A percentile compares a stretch with the other conserved stretches of the same genome.
These are phyloP conservation scores for Aphanocladium album DNA, from an alignment of 2,329 filamentous ascomycete genomes.

Conservation along the genomic window DNA sequence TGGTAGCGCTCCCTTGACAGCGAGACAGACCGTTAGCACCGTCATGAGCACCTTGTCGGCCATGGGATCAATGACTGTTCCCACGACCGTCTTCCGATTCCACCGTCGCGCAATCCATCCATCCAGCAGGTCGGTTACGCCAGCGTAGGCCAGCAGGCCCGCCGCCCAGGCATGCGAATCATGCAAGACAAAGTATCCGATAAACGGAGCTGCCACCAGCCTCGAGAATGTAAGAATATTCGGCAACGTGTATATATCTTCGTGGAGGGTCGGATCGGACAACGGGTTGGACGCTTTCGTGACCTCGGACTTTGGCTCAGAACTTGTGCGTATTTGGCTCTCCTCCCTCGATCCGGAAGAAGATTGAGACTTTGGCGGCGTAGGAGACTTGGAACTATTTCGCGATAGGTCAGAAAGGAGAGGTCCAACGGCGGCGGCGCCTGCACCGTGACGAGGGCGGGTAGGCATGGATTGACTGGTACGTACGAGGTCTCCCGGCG, in stretches of 20 bases:
- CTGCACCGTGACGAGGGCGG: neutral
- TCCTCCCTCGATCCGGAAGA: neutral
- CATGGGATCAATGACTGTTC: conserved; percentile 92
- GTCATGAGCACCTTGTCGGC: conserved; percentile 97
- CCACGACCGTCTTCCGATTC: conserved; percentile 88
- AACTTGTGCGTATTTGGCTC: neutral
- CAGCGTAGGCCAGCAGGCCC: conserved; percentile 85
- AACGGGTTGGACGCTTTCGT: neutral
- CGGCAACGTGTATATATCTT: conserved; percentile 96
- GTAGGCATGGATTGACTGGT: neutral
- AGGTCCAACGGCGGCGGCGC: neutral
- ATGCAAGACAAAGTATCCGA: conserved; percentile 85
- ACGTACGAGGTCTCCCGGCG: conserved; percentile 7
- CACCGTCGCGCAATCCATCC: conserved; percentile 88
- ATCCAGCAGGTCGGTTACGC: conserved; percentile 85
- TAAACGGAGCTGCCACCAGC: conserved; percentile 72
- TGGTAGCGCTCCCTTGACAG: conserved; percentile 75
- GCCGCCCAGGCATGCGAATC: conserved; percentile 75
- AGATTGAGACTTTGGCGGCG: neutral
- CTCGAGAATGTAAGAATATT: conserved; percentile 89
- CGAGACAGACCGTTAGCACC: conserved; percentile 77
- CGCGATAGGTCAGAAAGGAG: neutral
- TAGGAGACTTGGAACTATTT: neutral
- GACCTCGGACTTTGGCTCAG: neutral
- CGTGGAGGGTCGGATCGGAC: conserved; percentile 43